phyloP scores from a whole-genome alignment of 1,284 basidiomycete genomes.

The Microstroma glucosiphilum region DNA sequence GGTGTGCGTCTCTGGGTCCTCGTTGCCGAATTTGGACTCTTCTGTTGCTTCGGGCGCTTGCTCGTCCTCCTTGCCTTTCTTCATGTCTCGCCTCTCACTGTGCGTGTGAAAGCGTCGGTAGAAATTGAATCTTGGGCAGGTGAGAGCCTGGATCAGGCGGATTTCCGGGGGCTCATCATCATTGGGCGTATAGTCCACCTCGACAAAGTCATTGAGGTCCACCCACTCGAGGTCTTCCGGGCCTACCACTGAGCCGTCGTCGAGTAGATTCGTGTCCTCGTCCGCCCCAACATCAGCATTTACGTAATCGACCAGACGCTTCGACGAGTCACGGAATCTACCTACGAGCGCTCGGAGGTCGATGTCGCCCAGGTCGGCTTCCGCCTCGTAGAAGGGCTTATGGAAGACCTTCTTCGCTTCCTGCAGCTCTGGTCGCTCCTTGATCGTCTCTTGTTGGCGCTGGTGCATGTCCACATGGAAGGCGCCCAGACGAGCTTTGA shows the following conservation, averaged over 20 bases:
- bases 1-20: constrained; percentile 64
- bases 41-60: constrained; percentile 13
- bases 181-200: constrained; percentile 63
- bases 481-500: constrained; percentile 72
- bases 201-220: constrained; percentile 76
- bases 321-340: constrained; percentile 58
- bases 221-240: constrained; percentile 59
- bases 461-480: constrained; percentile 90
- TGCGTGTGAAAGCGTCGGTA: constrained; percentile 58
- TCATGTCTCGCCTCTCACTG: constrained; percentile 29
- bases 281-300: constrained; percentile 38
- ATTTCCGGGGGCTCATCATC: constrained; percentile 59
- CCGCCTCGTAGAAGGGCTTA: constrained; percentile 88
- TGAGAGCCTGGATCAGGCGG: constrained; percentile 66
- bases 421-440: constrained; percentile 50
- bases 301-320: constrained; percentile 21
- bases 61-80: constrained; percentile 11
- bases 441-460: constrained; percentile 68
- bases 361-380: constrained; percentile 71
- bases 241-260: constrained; percentile 19
- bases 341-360: constrained; percentile 74
- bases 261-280: constrained; percentile 30
- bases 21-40: constrained; percentile 73
- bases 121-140: constrained; percentile 77
- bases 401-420: constrained; percentile 52